phyloP scores from a whole-genome alignment of 345 rosid genomes.

The Rhizophora mangle region DNA sequence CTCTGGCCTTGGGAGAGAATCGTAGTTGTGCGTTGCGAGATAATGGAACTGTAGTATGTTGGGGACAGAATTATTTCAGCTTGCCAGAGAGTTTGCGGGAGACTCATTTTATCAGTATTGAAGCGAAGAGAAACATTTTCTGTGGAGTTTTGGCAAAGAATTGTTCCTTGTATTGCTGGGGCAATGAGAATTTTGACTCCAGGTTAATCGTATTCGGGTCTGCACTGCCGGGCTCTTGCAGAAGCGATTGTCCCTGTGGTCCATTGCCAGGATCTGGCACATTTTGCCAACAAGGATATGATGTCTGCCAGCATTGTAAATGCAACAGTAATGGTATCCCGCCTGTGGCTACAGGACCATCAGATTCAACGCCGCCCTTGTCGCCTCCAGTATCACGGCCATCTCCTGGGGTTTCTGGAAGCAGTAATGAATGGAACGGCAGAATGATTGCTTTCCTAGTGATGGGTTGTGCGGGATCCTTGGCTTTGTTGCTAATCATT shows the following conservation, averaged over 20 bases:
- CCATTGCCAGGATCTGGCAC: slow-evolving; percentile 17
- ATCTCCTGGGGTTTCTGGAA: background rate
- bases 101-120: slow-evolving; percentile 31
- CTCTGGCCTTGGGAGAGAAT: slow-evolving; percentile 54
- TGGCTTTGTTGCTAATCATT: slow-evolving; percentile 30
- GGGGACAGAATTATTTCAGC: slow-evolving; percentile 52
- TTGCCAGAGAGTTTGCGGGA: slow-evolving; percentile 37
- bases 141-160: slow-evolving; percentile 42
- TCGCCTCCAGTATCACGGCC: slow-evolving; percentile 1
- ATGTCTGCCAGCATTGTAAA: slow-evolving; percentile 25
- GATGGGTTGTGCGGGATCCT: slow-evolving; percentile 63
- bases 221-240: slow-evolving; percentile 59
- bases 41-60: slow-evolving; percentile 48
- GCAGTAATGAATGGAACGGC: slow-evolving; percentile 31
- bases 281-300: slow-evolving; percentile 29
- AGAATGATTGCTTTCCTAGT: slow-evolving; percentile 48
- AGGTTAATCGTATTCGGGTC: slow-evolving; percentile 32
- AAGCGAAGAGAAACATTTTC: slow-evolving; percentile 54
- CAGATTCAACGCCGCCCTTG: background rate
- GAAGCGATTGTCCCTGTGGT: slow-evolving; percentile 35
- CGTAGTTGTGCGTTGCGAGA: slow-evolving; percentile 55
- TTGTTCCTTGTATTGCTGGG: slow-evolving; percentile 68
- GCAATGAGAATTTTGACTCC: slow-evolving; percentile 31
- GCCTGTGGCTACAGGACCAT: background rate
- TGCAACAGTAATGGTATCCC: background rate